A percentile compares a stretch with the other conserved stretches of the same genome.
phyloP scores from a whole-genome alignment of 192 early-diverging fungal species.

The Podila minutissima region DNA sequence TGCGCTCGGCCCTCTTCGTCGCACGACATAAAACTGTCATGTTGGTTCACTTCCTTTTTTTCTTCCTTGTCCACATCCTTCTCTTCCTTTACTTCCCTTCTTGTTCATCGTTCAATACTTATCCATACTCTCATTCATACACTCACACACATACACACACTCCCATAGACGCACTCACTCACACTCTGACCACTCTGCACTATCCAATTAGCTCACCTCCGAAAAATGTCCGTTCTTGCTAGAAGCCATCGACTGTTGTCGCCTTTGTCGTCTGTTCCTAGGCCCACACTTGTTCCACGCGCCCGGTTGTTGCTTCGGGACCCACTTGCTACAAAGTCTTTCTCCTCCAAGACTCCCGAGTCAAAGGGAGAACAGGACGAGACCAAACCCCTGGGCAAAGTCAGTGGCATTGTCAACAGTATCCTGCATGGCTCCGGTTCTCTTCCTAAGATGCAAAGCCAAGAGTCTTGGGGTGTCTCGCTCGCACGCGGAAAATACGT shows the following conservation, averaged over 20 bases:
- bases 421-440: slow-evolving; percentile 43
- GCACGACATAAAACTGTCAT: background rate
- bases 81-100: background rate
- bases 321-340: background rate
- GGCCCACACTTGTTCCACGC: background rate
- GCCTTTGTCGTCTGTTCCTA: background rate
- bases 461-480: slow-evolving; percentile 47
- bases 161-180: too few species aligned
- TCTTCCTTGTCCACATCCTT: background rate
- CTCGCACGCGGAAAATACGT: slow-evolving; percentile 76
- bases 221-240: background rate
- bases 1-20: slow-evolving; percentile 1
- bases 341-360: background rate
- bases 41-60: background rate
- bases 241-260: background rate
- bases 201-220: too few species aligned
- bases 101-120: background rate
- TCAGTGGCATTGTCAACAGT: slow-evolving; percentile 52
- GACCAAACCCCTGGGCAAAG: slow-evolving; percentile 37
- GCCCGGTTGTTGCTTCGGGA: background rate
- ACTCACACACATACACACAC: background rate
- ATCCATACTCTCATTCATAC: background rate
- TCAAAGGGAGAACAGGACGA: background rate
- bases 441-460: slow-evolving; percentile 42
- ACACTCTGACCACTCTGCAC: too few species aligned